Conservation (phyloP, 805 yeast species). For the Diddensiella caesifluorescens region DNA sequence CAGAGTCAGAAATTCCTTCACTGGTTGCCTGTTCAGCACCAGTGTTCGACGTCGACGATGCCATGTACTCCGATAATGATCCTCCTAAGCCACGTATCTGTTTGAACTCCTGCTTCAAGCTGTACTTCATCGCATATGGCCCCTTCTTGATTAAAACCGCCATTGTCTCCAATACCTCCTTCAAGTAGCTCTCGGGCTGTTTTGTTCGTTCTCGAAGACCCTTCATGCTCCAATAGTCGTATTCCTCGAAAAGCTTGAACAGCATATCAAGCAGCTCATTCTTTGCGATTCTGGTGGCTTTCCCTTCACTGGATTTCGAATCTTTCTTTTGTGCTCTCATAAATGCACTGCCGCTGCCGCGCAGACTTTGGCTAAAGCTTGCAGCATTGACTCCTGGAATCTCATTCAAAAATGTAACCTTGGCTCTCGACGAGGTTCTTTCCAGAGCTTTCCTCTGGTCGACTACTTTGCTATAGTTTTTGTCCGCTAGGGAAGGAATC, state of each 20-base stretch:
- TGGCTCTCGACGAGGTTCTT: constrained; percentile 43
- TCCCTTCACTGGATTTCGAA: constrained; percentile 53
- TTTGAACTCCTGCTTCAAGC: constrained; percentile 84
- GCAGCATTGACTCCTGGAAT: constrained; percentile 85
- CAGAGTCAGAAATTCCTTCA: not conserved
- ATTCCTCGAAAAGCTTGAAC: constrained; percentile 87
- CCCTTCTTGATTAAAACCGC: constrained; percentile 90
- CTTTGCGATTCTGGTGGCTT: constrained; percentile 91
- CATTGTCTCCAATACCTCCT: constrained; percentile 84
- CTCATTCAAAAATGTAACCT: constrained; percentile 67
- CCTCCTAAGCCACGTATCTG: constrained; percentile 46
- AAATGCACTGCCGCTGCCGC: constrained; percentile 60
- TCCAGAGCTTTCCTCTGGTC: constrained; percentile 47
- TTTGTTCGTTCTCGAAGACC: constrained; percentile 89
- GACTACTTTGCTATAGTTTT: constrained; percentile 61
- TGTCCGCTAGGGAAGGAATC: constrained; percentile 69
- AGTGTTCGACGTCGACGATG: constrained; percentile 9
- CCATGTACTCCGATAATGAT: constrained; percentile 22
- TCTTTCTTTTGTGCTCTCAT: constrained; percentile 39
- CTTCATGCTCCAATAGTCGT: constrained; percentile 94
- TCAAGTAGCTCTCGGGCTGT: constrained; percentile 86
- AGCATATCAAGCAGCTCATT: constrained; percentile 83
- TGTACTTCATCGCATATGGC: constrained; percentile 89
- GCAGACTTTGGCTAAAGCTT: constrained; percentile 78
- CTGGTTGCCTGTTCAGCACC: constrained; percentile 8